A percentile compares a stretch with the other conserved stretches of the same genome.
phyloP scores from a whole-genome alignment of 2,329 filamentous ascomycete species.

The Didymella keratinophila region DNA sequence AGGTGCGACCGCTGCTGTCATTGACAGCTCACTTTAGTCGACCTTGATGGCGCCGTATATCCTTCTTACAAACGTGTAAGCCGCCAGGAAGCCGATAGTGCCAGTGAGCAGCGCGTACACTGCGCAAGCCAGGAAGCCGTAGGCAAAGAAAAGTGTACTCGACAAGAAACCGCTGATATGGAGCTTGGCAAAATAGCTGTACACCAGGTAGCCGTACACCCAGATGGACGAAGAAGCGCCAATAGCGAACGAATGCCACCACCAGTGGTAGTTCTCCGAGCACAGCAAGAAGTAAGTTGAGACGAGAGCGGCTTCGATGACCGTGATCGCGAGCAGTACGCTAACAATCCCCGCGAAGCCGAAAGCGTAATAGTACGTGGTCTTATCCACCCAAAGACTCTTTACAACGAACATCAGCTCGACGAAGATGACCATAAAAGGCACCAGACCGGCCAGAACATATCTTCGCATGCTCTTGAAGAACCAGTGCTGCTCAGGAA shows the following conservation, averaged over 20 bases:
- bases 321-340: slow-evolving; percentile 74
- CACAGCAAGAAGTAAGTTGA: slow-evolving; percentile 84
- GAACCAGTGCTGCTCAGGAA: slow-evolving; percentile 81
- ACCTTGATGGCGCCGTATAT: slow-evolving; percentile 69
- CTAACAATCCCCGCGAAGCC: slow-evolving; percentile 81
- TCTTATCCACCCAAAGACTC: slow-evolving; percentile 89
- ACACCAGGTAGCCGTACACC: slow-evolving; percentile 83
- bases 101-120: slow-evolving; percentile 84
- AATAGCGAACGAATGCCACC: slow-evolving; percentile 87
- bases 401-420: slow-evolving; percentile 88
- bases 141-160: slow-evolving; percentile 82
- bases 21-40: slow-evolving; percentile 12
- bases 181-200: slow-evolving; percentile 83
- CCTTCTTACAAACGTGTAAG: slow-evolving; percentile 82
- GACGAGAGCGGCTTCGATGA: slow-evolving; percentile 84
- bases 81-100: slow-evolving; percentile 83
- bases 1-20: not conserved
- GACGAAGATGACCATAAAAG: slow-evolving; percentile 88
- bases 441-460: slow-evolving; percentile 77
- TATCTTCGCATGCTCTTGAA: slow-evolving; percentile 68
- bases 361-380: slow-evolving; percentile 90
- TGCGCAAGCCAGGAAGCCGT: slow-evolving; percentile 80
- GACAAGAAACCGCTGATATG: slow-evolving; percentile 83
- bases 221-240: slow-evolving; percentile 79
- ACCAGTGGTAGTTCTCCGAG: slow-evolving; percentile 84